Evolutionary conservation across 345 rosid genomes (phyloP).

Genomic region (Eucalyptus brandiana): DNA sequence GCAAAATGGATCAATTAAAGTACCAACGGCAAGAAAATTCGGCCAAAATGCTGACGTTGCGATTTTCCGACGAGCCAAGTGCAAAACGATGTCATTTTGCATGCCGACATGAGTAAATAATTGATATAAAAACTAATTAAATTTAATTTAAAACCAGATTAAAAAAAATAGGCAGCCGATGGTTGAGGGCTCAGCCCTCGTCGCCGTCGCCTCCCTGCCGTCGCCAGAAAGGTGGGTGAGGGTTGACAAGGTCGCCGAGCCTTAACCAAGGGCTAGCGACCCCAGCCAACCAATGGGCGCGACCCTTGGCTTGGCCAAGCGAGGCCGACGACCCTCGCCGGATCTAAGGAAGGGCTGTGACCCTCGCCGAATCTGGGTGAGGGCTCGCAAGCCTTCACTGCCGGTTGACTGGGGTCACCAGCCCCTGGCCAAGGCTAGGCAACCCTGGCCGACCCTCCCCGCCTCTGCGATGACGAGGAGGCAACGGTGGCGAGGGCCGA

Average conservation of each 20-base stretch:
- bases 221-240: fast-evolving
- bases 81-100: fast-evolving
- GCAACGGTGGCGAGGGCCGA: fast-evolving
- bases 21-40: no score
- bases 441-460: fast-evolving
- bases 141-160: no score
- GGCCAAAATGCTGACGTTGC: no score
- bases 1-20: no score
- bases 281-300: fast-evolving
- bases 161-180: fast-evolving
- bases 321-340: fast-evolving
- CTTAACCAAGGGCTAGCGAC: fast-evolving
- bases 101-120: no score
- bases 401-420: fast-evolving
- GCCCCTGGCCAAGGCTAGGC: no score
- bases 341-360: fast-evolving
- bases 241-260: fast-evolving
- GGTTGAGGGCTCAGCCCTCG: fast-evolving
- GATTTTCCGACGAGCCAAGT: fast-evolving
- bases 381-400: fast-evolving
- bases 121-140: no score
- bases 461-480: fast-evolving
- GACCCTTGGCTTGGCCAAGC: no score
- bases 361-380: fast-evolving
- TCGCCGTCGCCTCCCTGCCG: fast-evolving